Evolutionary conservation across 176 grass and related monocot genomes (phyloP), one percentile per base, ranked within the genome.

Genomic region (Avena eriantha): DNA sequence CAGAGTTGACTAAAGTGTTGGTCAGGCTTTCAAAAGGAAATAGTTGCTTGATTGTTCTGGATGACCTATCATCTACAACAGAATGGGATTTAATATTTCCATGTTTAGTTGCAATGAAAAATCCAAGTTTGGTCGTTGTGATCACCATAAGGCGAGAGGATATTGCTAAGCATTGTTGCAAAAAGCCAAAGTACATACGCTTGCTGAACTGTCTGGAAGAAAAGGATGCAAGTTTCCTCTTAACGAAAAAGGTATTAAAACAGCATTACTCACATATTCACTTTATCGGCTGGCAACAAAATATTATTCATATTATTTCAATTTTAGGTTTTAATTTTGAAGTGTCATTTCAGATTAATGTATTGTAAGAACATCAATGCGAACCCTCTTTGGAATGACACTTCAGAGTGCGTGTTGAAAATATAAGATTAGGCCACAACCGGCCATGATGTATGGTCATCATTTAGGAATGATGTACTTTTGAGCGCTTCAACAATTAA

Each of bases 71-170:
- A 69, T 39, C 66, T 39, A 10, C 3, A 0, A 0, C 0, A 18
- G 65, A 68, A 36, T 69, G 66, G 66, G 34, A 69, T 39, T 0
- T 10, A 39, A 18, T 72, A 36, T 47, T 43, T 13, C n/a, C 21
- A 34, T 8, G 15, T 1, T 73, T 89, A n/a, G 36, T 7, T 69
- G 5, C 19, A 4, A 35, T 51, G 1, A 18, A 10, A 21, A 55
- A 85, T 13, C 21, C 36, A 14, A 85, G 82, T 5, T 18, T 70
- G n/a, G 57, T 86, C 10, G 39, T 90, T 4, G 77, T 68, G 64
- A 68, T 82, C 8, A 90, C 83, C 14, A 90, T 83, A 22, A 49
- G 79, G 1, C 26, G 24, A 12, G 16, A 49, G 16, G 6, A 29
- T 6, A 61, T 90, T 35, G 84, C 84, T 4, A 22, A 60, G 3